These are phyloP conservation scores for Lasiosphaeris hirsuta DNA, from an alignment of 495 filamentous ascomycete genomes.

Conservation along the genomic window DNA sequence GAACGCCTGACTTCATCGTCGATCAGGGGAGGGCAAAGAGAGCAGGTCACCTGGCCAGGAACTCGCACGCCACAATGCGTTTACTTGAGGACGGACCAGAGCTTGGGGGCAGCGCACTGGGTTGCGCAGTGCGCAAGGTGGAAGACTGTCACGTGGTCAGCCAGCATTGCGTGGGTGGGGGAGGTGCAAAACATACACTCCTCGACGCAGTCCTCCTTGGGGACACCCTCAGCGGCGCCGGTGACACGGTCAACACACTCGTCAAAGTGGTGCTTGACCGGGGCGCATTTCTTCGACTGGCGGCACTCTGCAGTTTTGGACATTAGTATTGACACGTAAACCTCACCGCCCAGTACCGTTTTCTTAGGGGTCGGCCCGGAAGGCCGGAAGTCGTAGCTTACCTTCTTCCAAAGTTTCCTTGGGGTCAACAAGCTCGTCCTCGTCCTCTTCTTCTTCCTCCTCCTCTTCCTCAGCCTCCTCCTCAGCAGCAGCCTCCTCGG, in stretches of 20 bases:
- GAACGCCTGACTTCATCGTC: background rate
- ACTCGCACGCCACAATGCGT: constrained; percentile 2
- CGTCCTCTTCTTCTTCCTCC: constrained; percentile 68
- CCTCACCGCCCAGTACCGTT: background rate
- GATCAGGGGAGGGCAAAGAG: background rate
- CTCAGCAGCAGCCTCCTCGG: constrained; percentile 44
- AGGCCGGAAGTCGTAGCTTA: constrained; percentile 47
- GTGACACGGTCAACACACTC: constrained; percentile 95
- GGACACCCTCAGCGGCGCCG: constrained; percentile 55
- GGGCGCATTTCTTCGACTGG: constrained; percentile 76
- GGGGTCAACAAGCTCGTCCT: constrained; percentile 82
- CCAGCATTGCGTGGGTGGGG: background rate
- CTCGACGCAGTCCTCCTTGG: constrained; percentile 93
- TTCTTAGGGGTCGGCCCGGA: background rate
- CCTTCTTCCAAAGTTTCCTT: constrained; percentile 90
- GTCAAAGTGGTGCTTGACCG: constrained; percentile 94
- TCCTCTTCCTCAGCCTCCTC: constrained; percentile 48
- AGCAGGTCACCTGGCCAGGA: background rate
- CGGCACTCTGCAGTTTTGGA: constrained; percentile 67
- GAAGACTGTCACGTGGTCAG: constrained; percentile 67
- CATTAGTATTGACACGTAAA: constrained; percentile 22
- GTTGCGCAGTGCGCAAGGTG: constrained; percentile 93
- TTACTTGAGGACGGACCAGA: constrained; percentile 89
- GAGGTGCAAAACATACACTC: constrained; percentile 71
- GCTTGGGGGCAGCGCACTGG: constrained; percentile 90